Percentiles rank a stretch among this genome's conserved stretches.
These are phyloP conservation scores for Globisporangium splendens DNA, from an alignment of 352 stramenopile genomes.

Conservation along the genomic window DNA sequence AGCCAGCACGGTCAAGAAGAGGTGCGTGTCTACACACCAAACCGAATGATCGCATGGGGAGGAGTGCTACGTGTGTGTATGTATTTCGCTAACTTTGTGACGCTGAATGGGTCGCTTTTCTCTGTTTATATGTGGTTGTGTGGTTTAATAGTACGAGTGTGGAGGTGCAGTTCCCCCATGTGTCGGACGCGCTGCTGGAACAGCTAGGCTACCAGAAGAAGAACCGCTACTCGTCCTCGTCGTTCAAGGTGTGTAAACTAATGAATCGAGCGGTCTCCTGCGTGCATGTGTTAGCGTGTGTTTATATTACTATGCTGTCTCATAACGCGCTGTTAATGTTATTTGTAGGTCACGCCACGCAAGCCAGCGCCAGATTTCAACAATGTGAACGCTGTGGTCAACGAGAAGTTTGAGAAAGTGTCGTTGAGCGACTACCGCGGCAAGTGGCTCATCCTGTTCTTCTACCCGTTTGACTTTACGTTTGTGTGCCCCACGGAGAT, in stretches of 20 bases:
- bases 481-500: conserved; percentile 87
- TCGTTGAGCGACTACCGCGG: conserved; percentile 69
- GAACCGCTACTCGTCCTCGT: conserved; percentile 68
- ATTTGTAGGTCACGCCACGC: conserved; percentile 49
- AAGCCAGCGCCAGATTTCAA: conserved; percentile 67
- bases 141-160: conserved; percentile 26
- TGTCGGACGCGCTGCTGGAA: conserved; percentile 70
- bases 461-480: conserved; percentile 88
- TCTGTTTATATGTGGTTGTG: no score
- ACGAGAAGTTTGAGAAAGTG: conserved; percentile 79
- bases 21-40: conserved; percentile 18
- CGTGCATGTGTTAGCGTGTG: no score
- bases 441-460: conserved; percentile 86
- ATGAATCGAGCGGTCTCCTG: no score
- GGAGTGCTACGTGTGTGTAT: no score
- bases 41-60: no score
- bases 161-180: conserved; percentile 73
- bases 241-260: no score
- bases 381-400: conserved; percentile 75
- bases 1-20: conserved; percentile 41
- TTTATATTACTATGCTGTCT: no score
- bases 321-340: no score
- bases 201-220: conserved; percentile 81
- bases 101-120: neutral
- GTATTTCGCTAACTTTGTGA: neutral